Evolutionary conservation across 306 rosid genomes (phyloP), one percentile per base, ranked within the genome.

Genomic region (Prosopis cineraria): DNA sequence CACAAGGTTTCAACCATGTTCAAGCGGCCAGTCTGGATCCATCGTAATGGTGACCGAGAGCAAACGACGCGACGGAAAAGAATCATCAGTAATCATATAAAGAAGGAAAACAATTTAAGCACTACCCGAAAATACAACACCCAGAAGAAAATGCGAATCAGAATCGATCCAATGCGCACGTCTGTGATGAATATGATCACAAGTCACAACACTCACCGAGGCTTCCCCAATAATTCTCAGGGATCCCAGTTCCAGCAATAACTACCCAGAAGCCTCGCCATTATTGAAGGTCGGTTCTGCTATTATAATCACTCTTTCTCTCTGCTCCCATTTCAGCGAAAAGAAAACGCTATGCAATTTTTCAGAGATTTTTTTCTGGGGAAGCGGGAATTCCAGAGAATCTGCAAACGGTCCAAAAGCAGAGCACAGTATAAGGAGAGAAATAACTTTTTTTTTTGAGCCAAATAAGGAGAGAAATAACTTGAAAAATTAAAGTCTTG

Each of bases 341-440:
- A 83, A 29, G 59, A 77, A 72, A 82, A 82, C 10, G 81, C 81
- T 80, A 72, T 79, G 82, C 13, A 24, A 82, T 79, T 86, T 59
- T 75, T 66, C 25, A 41, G 17, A 34, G 75, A 65, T 68, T 56
- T 72, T 86, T 71, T 68, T 33, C 22, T 48, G 20, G 82, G 83
- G 89, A 84, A 59, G 70, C 64, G 87, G 77, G 82, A 84, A 81
- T 87, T 86, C 88, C 73, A 69, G 85, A 88, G 88, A 89, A 84
- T 83, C 88, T 76, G 84, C 81, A 67, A 64, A 59, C 72, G 67
- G 81, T 81, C 30, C 62, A 55, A 20, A 52, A 52, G 59, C 10
- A 20, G 13, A 45, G 58, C 59, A 68, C 70, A 56, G 72, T 10
- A 27, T 64, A 12, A 10, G 17, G 17, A 47, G 43, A 79, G 79